Evolutionary conservation across 805 yeast genomes (phyloP), one percentile per base, ranked within the genome.

Genomic region (Saccharomycopsis javanensis): DNA sequence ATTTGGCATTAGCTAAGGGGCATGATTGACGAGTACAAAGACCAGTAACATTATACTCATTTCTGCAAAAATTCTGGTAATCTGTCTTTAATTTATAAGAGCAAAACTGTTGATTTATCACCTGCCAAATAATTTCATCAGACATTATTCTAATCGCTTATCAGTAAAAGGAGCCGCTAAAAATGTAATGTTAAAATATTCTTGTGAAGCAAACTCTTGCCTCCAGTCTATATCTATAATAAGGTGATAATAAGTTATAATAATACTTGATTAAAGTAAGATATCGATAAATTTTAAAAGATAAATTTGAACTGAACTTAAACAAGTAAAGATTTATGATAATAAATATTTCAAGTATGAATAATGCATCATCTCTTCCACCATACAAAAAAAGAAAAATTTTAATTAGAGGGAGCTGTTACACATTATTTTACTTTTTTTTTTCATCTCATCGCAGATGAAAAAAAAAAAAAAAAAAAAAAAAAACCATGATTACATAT

Each of bases 11-110:
- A 27, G 99, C 99, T 60, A 94, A 75, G 1, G 99, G 99, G 70
- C 99, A 94, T 4, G 97, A 87, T 69, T 85, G 90, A 66, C 99
- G 82, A 56, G 84, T 81, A 71, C 99, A 94, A 57, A 94, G 77
- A 61, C 99, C 99, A 62, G 89, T 82, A 53, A 92, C 98, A 69
- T 94, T 94, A 73, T 88, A 91, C 70, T 94, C 98, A 69, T 92
- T 94, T 69, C 97, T 77, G 73, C 99, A 94, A 69, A 94, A 94
- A 65, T 82, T 86, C 71, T 92, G 97, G 27, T 83, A 88, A 67
- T 88, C 88, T 60, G 88, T 87, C 67, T 86, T 87, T 65, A 94
- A 76, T 72, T 92, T 92, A 75, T 86, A 94, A 23, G 99, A 88
- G 75, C 99, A 94, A 68, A 92, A 94, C 69, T 89, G 92, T 69